These are phyloP conservation scores for Spraguea lophii DNA, from an alignment of 371 early-diverging fungal species.

Conservation along the genomic window DNA sequence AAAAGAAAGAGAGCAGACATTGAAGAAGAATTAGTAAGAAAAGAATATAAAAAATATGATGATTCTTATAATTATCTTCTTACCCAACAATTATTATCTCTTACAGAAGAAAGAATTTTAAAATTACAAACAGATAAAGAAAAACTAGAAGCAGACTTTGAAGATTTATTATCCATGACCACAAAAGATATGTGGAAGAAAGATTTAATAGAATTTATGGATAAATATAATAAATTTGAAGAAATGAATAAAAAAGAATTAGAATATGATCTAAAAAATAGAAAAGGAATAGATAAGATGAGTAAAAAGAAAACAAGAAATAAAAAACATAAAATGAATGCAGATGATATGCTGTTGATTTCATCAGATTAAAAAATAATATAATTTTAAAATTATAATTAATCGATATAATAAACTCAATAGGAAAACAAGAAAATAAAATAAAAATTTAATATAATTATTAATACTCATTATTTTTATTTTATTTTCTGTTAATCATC, in stretches of 20 bases:
- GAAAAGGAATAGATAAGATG: background rate
- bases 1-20: slow-evolving; percentile 65
- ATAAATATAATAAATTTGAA: background rate
- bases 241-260: slow-evolving; percentile 5
- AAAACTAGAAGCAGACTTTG: slow-evolving; percentile 53
- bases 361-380: too few species aligned
- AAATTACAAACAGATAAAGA: slow-evolving; percentile 56
- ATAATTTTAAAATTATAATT: too few species aligned
- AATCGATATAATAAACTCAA: too few species aligned
- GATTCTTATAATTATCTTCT: slow-evolving; percentile 74
- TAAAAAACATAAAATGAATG: background rate
- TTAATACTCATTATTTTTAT: too few species aligned
- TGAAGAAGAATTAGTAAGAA: slow-evolving; percentile 46
- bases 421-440: too few species aligned
- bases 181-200: slow-evolving; percentile 65
- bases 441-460: too few species aligned
- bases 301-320: background rate
- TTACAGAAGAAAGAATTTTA: slow-evolving; percentile 70
- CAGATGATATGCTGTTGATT: background rate
- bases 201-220: slow-evolving; percentile 50
- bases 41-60: slow-evolving; percentile 25
- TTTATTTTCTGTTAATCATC: too few species aligned
- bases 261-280: background rate
- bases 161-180: slow-evolving; percentile 51
- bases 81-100: slow-evolving; percentile 66